Base-by-base conservation (phyloP, 83 land plant genomes). In the Picea abies region DNA sequence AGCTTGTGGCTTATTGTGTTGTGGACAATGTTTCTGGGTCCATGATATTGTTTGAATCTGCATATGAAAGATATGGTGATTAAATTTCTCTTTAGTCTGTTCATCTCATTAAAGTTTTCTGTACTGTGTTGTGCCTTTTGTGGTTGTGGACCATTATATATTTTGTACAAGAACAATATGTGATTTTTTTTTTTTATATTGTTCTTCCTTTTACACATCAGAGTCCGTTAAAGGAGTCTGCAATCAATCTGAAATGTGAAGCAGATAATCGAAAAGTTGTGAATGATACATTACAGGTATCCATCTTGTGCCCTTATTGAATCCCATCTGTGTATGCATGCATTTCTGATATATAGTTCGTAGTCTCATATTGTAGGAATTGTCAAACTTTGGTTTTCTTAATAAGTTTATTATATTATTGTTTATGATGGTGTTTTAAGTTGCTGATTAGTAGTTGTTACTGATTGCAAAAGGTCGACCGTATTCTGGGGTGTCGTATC, bases 401-500 rank as follows among this genome's bases (percentile, higher is more conserved):
- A 32, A 32, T 32, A 32, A 32, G 35, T 32, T 32, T 32, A 32
- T 32, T 32, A 32, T 32, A 32, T 32, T 32, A 32, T 32, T 32
- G 35, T 32, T 32, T 41, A 41, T 41, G 76, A 72, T 72, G 47
- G 49, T n/a, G 41, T 44, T 72, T 73, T 23, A 41, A 20, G 12
- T 73, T 12, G 10, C 20, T 47, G n/a, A 11, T 3, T n/a, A 41
- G 17, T 23, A 78, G 39, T 26, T 78, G 20, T 32, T 73, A 73
- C 47, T 68, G 47, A 25, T 63, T 81, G 78, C 26, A 37, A 81
- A 81, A 81, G 70, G 99, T 98, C 63, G 99, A 98, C 52, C 91
- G 96, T 15, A 92, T 98, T 81, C 79, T 98, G 41, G 99, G 99
- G n/a, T 98, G 99, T 84, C 94, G 98, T 71, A 70, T 94, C 60